These are phyloP conservation scores for Aspergillus sp. DNA, from an alignment of 2,329 filamentous ascomycete species.

Conservation along the genomic window DNA sequence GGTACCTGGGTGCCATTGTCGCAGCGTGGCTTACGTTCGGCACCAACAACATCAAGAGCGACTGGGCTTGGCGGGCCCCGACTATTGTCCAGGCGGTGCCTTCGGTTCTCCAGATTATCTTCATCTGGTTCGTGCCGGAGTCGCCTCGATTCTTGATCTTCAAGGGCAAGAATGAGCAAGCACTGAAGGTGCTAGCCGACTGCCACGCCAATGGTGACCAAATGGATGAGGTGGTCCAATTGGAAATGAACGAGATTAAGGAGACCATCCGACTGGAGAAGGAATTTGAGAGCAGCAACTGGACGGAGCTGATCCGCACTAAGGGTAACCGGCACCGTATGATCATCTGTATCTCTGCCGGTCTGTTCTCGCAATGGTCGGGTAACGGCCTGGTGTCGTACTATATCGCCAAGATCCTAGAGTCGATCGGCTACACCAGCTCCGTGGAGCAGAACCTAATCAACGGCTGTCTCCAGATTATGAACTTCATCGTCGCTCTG, in stretches of 20 bases:
- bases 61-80: slow-evolving; percentile 50
- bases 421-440: slow-evolving; percentile 38
- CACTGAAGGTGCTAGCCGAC: slow-evolving; percentile 31
- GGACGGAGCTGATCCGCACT: slow-evolving; percentile 40
- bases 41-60: slow-evolving; percentile 35
- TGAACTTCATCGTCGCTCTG: slow-evolving; percentile 39
- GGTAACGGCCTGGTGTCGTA: slow-evolving; percentile 50
- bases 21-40: slow-evolving; percentile 45
- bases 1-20: slow-evolving; percentile 50
- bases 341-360: slow-evolving; percentile 54
- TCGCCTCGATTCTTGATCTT: slow-evolving; percentile 55
- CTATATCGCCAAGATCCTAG: slow-evolving; percentile 39
- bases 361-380: slow-evolving; percentile 59
- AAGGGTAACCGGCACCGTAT: slow-evolving; percentile 56
- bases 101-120: slow-evolving; percentile 53
- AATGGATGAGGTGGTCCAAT: slow-evolving; percentile 30
- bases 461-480: slow-evolving; percentile 43
- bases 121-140: slow-evolving; percentile 66
- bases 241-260: slow-evolving; percentile 39
- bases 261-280: slow-evolving; percentile 47
- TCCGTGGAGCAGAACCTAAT: slow-evolving; percentile 41
- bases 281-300: slow-evolving; percentile 48
- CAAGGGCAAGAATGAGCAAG: slow-evolving; percentile 30
- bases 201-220: slow-evolving; percentile 43
- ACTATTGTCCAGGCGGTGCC: slow-evolving; percentile 61